A percentile compares a stretch with the other conserved stretches of the same genome.
phyloP scores from a whole-genome alignment of 495 filamentous ascomycete genomes.

The Neurospora sp. region DNA sequence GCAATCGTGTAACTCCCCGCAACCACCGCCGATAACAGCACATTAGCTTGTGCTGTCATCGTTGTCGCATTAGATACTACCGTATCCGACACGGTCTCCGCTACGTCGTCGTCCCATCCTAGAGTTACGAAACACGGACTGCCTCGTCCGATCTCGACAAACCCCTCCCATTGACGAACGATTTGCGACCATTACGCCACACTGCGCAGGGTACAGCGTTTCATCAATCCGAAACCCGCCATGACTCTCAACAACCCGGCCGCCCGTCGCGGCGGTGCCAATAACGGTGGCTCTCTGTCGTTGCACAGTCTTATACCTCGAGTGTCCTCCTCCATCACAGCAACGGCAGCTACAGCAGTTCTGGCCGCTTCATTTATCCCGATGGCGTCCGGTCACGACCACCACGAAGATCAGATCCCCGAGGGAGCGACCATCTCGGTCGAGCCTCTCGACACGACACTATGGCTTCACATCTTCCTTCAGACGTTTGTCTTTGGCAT shows the following conservation, averaged over 20 bases:
- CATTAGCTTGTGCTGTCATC: background rate
- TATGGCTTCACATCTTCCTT: constrained; percentile 93
- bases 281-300: constrained; percentile 1
- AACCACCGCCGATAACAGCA: background rate
- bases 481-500: constrained; percentile 82
- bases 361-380: constrained; percentile 21
- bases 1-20: background rate
- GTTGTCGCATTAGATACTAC: background rate
- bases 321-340: background rate
- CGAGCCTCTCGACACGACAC: constrained; percentile 79
- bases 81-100: background rate
- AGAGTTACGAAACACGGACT: background rate
- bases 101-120: background rate
- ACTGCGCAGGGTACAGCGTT: background rate
- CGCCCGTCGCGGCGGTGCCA: background rate
- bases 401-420: constrained; percentile 61
- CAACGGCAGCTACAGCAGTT: constrained; percentile 5
- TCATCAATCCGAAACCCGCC: constrained; percentile 5
- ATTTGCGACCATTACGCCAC: too few relatives aligned
- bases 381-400: constrained; percentile 56
- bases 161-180: background rate
- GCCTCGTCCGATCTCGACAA: background rate
- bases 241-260: constrained; percentile 8
- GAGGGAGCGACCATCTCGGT: constrained; percentile 66
- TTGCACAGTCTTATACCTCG: constrained; percentile 3